Conservation (phyloP, 208 protist genomes). For the Phytomonas serpens region DNA sequence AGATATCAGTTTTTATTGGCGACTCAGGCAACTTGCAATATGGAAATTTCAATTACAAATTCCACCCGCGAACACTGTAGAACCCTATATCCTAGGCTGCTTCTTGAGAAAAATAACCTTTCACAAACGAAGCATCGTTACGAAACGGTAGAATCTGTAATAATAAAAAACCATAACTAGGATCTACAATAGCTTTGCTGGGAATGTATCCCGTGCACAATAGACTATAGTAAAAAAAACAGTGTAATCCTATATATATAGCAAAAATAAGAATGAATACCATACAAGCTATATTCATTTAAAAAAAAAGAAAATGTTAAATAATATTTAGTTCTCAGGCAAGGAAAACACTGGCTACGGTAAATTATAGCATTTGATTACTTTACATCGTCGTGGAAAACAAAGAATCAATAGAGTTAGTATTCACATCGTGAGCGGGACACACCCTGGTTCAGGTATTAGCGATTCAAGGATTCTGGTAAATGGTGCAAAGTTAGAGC, state of each 20-base stretch:
- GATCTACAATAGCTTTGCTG: neutral
- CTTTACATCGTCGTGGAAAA: neutral
- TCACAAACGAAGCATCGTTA: neutral
- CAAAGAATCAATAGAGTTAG: neutral
- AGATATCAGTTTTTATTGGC: neutral
- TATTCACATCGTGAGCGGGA: neutral
- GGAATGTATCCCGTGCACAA: neutral
- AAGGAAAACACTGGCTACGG: constrained; percentile 4
- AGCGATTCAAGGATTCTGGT: neutral
- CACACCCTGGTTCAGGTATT: neutral
- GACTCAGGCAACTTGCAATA: neutral
- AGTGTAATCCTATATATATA: neutral
- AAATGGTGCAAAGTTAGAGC: neutral
- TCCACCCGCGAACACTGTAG: neutral
- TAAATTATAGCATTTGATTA: neutral
- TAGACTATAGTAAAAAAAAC: constrained; percentile 1
- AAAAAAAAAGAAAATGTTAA: constrained; percentile 5
- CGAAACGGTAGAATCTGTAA: neutral
- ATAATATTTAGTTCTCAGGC: neutral
- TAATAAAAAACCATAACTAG: constrained; percentile 2
- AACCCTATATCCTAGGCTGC: neutral
- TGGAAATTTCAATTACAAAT: neutral
- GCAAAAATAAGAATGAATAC: neutral
- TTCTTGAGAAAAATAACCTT: neutral
- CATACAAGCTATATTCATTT: constrained; percentile 9